Percentiles rank a stretch among this genome's conserved stretches.
Conservation (phyloP, 768 basidiomycete genomes). For the Suillus lakei region DNA sequence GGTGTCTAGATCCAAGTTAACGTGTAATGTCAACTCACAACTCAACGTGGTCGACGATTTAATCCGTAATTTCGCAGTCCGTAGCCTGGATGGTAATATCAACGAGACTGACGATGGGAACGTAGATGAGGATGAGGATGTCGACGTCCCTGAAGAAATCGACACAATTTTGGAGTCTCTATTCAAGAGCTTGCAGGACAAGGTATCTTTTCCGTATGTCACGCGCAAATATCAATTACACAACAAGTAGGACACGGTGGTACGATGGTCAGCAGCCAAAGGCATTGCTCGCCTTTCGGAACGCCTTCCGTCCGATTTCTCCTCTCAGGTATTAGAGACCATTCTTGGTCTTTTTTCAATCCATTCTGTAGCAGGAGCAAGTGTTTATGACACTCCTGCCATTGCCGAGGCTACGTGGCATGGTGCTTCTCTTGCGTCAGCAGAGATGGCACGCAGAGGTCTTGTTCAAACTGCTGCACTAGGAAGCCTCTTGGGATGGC, state of each 20-base stretch:
- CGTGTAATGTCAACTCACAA: neutral
- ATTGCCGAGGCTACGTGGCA: slow-evolving; percentile 93
- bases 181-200: slow-evolving; percentile 78
- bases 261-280: slow-evolving; percentile 95
- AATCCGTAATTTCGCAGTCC: slow-evolving; percentile 20
- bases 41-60: neutral
- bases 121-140: slow-evolving; percentile 35
- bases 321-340: slow-evolving; percentile 81
- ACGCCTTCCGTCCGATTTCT: slow-evolving; percentile 75
- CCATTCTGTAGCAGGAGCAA: slow-evolving; percentile 68
- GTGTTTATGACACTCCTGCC: slow-evolving; percentile 71
- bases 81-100: slow-evolving; percentile 25
- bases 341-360: slow-evolving; percentile 77
- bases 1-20: slow-evolving; percentile 25
- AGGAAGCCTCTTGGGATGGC: slow-evolving; percentile 72
- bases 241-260: slow-evolving; percentile 78
- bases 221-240: neutral
- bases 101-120: slow-evolving; percentile 16
- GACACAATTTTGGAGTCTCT: slow-evolving; percentile 77
- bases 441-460: slow-evolving; percentile 88
- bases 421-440: slow-evolving; percentile 89
- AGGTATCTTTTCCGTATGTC: slow-evolving; percentile 49
- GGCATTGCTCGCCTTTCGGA: slow-evolving; percentile 85
- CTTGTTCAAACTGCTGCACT: slow-evolving; percentile 65
- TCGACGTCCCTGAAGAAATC: slow-evolving; percentile 78